These are phyloP conservation scores for Corylus americana DNA, from an alignment of 306 rosid genomes.

Conservation along the genomic window DNA sequence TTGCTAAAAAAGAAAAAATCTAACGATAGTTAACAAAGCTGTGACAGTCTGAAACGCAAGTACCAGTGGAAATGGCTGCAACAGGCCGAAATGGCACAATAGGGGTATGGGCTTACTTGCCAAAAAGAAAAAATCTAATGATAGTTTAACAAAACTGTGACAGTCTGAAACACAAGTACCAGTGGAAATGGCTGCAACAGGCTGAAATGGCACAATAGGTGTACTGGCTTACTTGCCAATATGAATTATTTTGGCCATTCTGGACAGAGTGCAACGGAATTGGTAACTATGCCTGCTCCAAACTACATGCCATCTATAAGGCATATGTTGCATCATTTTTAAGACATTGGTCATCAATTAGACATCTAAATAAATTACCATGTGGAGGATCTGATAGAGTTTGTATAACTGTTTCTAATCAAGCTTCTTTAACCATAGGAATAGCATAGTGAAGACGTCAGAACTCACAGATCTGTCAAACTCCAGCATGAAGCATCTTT, in stretches of 20 bases:
- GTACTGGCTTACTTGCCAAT: not conserved
- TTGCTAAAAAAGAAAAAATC: no score
- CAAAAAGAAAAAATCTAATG: no score
- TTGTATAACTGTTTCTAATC: not conserved
- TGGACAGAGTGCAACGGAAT: not conserved
- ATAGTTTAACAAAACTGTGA: no score
- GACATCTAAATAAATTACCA: not conserved
- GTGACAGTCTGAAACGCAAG: no score
- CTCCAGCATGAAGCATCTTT: constrained; percentile 72
- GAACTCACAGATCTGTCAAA: constrained; percentile 63
- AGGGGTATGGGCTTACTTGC: not conserved
- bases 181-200: no score
- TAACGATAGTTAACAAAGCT: no score
- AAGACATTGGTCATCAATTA: not conserved
- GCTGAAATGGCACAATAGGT: no score
- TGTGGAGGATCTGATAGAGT: not conserved
- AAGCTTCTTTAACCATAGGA: not conserved
- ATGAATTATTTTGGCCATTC: not conserved
- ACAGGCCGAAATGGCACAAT: no score
- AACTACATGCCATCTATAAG: not conserved
- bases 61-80: no score
- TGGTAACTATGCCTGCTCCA: not conserved
- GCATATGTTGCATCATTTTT: not conserved
- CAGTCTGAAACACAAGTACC: no score
- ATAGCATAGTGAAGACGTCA: constrained; percentile 13